These are phyloP conservation scores for Solanum corneliomulleri DNA, from an alignment of 257 asterid species.

Conservation along the genomic window DNA sequence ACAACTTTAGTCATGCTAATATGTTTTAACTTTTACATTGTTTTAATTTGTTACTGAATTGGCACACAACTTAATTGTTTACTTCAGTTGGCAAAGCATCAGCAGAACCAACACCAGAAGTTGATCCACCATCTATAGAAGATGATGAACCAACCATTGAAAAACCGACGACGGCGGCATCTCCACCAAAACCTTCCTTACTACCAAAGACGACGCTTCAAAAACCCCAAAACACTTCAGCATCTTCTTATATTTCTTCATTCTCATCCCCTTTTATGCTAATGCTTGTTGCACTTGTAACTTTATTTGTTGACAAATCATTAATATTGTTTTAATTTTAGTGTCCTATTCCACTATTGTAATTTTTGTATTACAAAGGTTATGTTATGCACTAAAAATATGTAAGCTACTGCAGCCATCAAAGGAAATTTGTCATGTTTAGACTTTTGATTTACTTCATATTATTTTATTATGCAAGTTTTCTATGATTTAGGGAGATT, in stretches of 20 bases:
- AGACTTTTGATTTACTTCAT: not conserved
- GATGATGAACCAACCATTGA: not conserved
- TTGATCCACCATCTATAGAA: constrained; percentile 4
- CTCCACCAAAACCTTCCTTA: constrained; percentile 24
- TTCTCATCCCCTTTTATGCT: constrained; percentile 9
- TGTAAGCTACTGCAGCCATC: not conserved
- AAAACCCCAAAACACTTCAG: constrained; percentile 17
- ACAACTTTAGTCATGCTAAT: not conserved
- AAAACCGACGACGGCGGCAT: constrained; percentile 16
- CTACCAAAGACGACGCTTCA: constrained; percentile 32
- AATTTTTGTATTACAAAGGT: not conserved
- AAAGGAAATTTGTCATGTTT: not conserved
- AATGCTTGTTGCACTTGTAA: constrained; percentile 13
- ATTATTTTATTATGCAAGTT: not conserved
- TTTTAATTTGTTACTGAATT: not conserved
- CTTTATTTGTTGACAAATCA: not conserved
- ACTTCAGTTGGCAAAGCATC: constrained; percentile 31
- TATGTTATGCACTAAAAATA: not conserved
- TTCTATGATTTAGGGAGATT: not conserved
- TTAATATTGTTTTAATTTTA: not conserved
- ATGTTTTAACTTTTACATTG: not conserved
- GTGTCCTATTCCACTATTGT: not conserved
- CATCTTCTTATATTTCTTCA: constrained; percentile 8
- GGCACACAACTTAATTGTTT: not conserved
- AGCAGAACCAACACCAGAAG: constrained; percentile 17